Conservation (phyloP, 441 rosid genomes). For the Cnidoscolus chayamansa region DNA sequence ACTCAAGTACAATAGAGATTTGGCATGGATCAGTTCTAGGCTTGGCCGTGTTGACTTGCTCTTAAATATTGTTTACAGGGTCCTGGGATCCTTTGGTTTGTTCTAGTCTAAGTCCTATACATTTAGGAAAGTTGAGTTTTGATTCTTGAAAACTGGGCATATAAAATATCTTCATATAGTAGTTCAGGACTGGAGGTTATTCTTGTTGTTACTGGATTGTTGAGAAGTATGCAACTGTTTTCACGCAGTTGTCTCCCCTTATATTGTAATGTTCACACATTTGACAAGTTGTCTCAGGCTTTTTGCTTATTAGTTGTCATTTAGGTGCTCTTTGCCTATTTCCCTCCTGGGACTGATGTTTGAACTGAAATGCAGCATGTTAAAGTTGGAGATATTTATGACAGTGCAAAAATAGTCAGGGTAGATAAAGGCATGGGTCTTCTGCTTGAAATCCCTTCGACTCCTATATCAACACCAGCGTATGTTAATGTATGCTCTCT, state of each 20-base stretch:
- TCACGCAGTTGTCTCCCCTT: not conserved
- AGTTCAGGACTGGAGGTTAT: not conserved
- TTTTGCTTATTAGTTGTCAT: not conserved
- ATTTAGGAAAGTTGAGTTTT: not conserved
- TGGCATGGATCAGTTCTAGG: not conserved
- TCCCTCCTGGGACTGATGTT: not conserved
- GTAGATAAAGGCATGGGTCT: slow-evolving; percentile 84
- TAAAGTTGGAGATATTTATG: slow-evolving; percentile 74
- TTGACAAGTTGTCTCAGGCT: not conserved
- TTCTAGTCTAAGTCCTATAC: not conserved
- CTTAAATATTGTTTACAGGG: slow-evolving; percentile 4
- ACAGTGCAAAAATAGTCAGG: slow-evolving; percentile 75
- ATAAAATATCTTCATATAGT: no score
- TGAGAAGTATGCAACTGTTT: not conserved
- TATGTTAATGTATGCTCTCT: slow-evolving; percentile 69
- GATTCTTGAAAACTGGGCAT: slow-evolving; percentile 1
- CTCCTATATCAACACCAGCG: slow-evolving; percentile 64
- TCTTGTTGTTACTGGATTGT: slow-evolving; percentile 1
- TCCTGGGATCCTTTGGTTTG: not conserved
- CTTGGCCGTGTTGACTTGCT: not conserved
- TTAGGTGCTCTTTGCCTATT: not conserved
- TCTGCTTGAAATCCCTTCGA: slow-evolving; percentile 83
- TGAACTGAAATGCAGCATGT: slow-evolving; percentile 56
- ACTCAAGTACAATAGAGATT: not conserved
- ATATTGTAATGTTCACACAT: not conserved